phyloP scores from a whole-genome alignment of 352 stramenopile genomes.

The Globisporangium nodosum region DNA sequence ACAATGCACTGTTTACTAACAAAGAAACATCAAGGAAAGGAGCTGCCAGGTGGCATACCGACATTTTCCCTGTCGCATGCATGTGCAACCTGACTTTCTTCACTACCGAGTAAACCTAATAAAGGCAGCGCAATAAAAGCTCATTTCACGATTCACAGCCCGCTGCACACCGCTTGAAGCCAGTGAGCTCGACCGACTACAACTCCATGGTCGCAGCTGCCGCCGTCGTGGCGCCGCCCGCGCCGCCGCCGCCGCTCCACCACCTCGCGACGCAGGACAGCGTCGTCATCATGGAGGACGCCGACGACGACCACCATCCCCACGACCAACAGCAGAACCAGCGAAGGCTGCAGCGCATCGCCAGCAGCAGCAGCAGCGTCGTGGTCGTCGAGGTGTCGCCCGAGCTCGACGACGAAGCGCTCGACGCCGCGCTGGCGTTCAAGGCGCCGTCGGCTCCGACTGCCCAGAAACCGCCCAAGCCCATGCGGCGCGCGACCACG shows the following conservation, averaged over 20 bases:
- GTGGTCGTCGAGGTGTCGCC: conserved; percentile 8
- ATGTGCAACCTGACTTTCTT: not conserved
- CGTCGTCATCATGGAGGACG: conserved; percentile 10
- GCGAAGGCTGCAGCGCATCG: not conserved
- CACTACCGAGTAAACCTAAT: not conserved
- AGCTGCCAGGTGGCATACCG: not conserved
- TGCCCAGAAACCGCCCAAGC: conserved; percentile 3
- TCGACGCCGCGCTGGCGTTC: conserved; percentile 3
- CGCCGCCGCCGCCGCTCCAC: not conserved
- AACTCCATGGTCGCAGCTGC: not conserved
- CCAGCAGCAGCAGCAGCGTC: conserved; percentile 3
- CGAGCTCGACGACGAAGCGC: conserved; percentile 10
- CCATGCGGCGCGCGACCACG: conserved; percentile 48
- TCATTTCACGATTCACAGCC: not conserved
- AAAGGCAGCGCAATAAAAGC: not conserved
- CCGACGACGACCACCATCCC: not conserved
- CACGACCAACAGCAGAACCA: not conserved
- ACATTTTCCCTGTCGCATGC: too few relatives aligned
- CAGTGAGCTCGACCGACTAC: not conserved
- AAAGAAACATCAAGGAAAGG: too few relatives aligned
- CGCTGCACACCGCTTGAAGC: not conserved
- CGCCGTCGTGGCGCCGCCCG: not conserved
- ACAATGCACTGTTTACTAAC: not conserved
- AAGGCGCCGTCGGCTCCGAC: not conserved
- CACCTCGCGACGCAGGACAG: conserved; percentile 5